Conservation (phyloP, 1,139 yeast species). For the Pichia sp. region DNA sequence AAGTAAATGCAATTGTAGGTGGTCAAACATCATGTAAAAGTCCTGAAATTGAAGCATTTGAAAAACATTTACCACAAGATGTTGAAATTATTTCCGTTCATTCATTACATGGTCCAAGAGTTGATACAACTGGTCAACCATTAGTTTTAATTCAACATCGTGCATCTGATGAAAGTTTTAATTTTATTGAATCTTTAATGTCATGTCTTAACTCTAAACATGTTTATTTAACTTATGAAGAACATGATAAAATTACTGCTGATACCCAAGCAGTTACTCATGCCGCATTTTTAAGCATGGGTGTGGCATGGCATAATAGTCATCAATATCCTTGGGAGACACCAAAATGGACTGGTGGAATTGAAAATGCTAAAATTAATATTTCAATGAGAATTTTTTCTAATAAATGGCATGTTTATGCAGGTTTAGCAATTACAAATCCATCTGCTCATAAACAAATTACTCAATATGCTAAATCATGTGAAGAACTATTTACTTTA, state of each 20-base stretch:
- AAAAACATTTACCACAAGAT: conserved; percentile 64
- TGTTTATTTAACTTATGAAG: conserved; percentile 73
- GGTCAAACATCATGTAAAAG: conserved; percentile 96
- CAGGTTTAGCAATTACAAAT: conserved; percentile 92
- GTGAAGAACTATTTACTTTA: conserved; percentile 73
- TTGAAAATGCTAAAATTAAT: conserved; percentile 93
- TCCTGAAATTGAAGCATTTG: conserved; percentile 87
- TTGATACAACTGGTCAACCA: conserved; percentile 87
- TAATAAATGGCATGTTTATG: conserved; percentile 97
- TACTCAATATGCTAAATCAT: conserved; percentile 79
- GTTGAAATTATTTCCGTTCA: conserved; percentile 81
- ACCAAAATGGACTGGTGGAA: conserved; percentile 83
- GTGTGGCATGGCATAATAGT: conserved; percentile 85
- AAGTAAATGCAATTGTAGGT: conserved; percentile 87
- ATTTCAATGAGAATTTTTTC: conserved; percentile 85
- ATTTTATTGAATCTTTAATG: conserved; percentile 58
- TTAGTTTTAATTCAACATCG: conserved; percentile 77
- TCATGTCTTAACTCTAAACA: conserved; percentile 70
- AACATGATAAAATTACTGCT: conserved; percentile 92
- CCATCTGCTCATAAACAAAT: conserved; percentile 93
- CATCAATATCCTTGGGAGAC: conserved; percentile 92
- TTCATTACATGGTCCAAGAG: conserved; percentile 92
- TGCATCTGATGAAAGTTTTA: conserved; percentile 48
- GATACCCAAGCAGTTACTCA: conserved; percentile 99
- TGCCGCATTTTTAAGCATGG: conserved; percentile 96